Evolutionary conservation across 2,329 filamentous ascomycete species (phyloP).

Genomic region (Biscogniauxia mediterranea): DNA sequence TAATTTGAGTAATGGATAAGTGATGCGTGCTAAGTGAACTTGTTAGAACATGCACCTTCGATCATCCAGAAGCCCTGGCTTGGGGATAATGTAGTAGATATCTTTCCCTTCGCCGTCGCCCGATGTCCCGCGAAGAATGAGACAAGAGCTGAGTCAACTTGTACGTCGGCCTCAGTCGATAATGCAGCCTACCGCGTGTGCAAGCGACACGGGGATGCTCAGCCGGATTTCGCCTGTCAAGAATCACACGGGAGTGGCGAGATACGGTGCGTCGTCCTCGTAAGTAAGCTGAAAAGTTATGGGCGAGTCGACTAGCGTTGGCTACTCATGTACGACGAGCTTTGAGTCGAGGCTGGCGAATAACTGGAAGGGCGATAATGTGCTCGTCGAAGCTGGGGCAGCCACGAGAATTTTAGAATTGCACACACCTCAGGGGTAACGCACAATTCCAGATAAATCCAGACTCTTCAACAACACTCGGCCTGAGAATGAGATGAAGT

Average conservation of each 20-base stretch:
- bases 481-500: background rate
- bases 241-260: slow-evolving; percentile 17
- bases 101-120: slow-evolving; percentile 7
- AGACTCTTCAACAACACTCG: background rate
- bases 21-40: slow-evolving; percentile 1
- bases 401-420: slow-evolving; percentile 2
- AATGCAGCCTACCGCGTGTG: slow-evolving; percentile 18
- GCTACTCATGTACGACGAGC: slow-evolving; percentile 13
- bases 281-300: slow-evolving; percentile 7
- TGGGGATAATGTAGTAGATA: slow-evolving; percentile 4
- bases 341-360: background rate
- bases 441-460: background rate
- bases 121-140: slow-evolving; percentile 10
- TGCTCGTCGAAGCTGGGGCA: slow-evolving; percentile 4
- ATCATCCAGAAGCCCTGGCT: slow-evolving; percentile 3
- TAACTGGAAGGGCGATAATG: slow-evolving; percentile 9
- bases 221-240: slow-evolving; percentile 6
- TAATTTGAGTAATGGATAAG: background rate
- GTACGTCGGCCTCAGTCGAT: slow-evolving; percentile 12
- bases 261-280: slow-evolving; percentile 6
- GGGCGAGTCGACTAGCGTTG: slow-evolving; percentile 4
- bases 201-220: slow-evolving; percentile 12
- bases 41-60: background rate
- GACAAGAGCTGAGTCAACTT: slow-evolving; percentile 16
- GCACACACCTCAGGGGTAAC: background rate